These are phyloP conservation scores for Coniella vitis DNA, from an alignment of 2,329 filamentous ascomycete genomes.

Conservation along the genomic window DNA sequence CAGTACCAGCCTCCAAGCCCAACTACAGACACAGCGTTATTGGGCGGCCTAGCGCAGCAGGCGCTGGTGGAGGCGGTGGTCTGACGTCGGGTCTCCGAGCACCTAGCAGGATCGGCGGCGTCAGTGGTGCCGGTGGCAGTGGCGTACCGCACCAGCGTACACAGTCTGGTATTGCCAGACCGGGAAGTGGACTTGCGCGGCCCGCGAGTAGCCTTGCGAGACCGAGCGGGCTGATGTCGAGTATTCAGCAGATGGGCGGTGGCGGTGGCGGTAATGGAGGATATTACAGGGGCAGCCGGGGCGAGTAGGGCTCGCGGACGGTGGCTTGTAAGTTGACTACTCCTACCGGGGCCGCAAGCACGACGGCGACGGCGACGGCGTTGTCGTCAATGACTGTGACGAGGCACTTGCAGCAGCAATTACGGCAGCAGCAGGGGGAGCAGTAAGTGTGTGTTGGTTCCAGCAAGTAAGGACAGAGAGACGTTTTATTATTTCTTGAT, in stretches of 20 bases:
- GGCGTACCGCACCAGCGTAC: conserved; percentile 33
- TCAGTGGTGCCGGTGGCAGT: conserved; percentile 22
- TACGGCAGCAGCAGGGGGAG: no score
- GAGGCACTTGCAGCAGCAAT: no score
- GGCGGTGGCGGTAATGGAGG: no score
- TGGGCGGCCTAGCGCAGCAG: conserved; percentile 6
- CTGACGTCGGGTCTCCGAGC: conserved; percentile 54
- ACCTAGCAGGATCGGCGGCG: conserved; percentile 44
- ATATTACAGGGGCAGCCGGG: no score
- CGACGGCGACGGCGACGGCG: no score
- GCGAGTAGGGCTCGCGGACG: no score
- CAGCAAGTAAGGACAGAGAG: no score
- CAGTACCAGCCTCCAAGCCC: conserved; percentile 32
- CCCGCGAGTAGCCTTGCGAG: conserved; percentile 41
- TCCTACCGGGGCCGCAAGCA: no score
- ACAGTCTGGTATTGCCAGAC: conserved; percentile 29
- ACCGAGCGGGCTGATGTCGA: conserved; percentile 72
- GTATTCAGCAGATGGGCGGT: conserved; percentile 77
- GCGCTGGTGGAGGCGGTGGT: conserved; percentile 17
- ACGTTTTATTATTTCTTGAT: no score
- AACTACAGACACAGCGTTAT: conserved; percentile 46
- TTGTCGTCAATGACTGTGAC: no score
- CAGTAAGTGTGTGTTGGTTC: no score
- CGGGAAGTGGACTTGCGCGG: conserved; percentile 37
- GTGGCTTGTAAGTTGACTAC: no score